phyloP scores from a whole-genome alignment of 176 grass and related monocot genomes.

The Raddia guianensis region DNA sequence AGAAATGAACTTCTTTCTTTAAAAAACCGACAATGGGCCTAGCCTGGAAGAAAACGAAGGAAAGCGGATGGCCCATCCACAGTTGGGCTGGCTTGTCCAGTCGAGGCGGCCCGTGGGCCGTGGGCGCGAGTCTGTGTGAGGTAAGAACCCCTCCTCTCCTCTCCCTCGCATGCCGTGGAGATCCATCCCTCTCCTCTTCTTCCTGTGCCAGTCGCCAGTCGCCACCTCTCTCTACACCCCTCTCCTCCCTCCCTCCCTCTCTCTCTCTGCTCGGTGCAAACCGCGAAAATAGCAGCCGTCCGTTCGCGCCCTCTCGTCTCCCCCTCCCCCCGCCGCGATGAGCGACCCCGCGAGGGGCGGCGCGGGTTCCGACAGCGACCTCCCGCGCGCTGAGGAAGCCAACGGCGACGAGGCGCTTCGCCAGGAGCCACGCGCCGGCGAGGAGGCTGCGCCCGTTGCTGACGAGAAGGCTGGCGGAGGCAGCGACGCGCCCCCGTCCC shows the following conservation, averaged over 20 bases:
- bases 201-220: slow-evolving; percentile 16
- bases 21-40: not conserved
- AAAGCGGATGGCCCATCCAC: too few relatives aligned
- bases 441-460: slow-evolving; percentile 39
- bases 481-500: slow-evolving; percentile 20
- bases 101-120: slow-evolving; percentile 8
- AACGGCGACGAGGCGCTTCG: slow-evolving; percentile 34
- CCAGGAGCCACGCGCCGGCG: not conserved
- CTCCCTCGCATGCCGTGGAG: slow-evolving; percentile 53
- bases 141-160: slow-evolving; percentile 2
- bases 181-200: slow-evolving; percentile 45
- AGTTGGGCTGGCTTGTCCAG: not conserved
- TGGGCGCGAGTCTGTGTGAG: slow-evolving; percentile 12
- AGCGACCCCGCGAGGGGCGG: slow-evolving; percentile 47
- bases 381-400: slow-evolving; percentile 37
- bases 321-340: slow-evolving; percentile 41
- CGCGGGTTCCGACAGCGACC: slow-evolving; percentile 41
- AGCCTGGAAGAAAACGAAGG: not conserved
- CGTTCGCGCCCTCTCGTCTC: slow-evolving; percentile 27
- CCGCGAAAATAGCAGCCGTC: slow-evolving; percentile 62
- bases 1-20: too few relatives aligned
- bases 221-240: slow-evolving; percentile 40
- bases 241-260: slow-evolving; percentile 2
- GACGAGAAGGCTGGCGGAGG: slow-evolving; percentile 24
- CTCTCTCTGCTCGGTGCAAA: slow-evolving; percentile 42